These are phyloP conservation scores for Carex kokanica DNA, from an alignment of 176 grass and related monocot genomes.

Conservation along the genomic window DNA sequence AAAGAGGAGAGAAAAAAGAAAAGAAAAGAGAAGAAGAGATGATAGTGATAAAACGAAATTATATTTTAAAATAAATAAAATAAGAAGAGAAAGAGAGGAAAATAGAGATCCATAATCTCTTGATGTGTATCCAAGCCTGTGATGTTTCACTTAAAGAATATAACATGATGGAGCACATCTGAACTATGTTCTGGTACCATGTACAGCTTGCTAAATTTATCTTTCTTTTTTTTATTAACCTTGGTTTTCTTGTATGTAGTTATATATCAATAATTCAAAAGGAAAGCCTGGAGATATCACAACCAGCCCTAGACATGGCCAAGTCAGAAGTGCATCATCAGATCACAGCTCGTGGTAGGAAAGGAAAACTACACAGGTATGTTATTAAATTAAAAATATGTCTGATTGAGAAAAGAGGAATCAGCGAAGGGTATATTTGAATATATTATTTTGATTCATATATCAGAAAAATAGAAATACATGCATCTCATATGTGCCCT, in stretches of 20 bases:
- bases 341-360: conserved; percentile 43
- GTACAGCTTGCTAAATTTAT: neutral
- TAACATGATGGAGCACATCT: neutral
- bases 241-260: conserved; percentile 5
- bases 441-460: neutral
- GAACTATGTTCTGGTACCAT: neutral
- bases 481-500: neutral
- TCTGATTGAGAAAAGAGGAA: neutral
- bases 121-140: neutral
- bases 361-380: conserved; percentile 49
- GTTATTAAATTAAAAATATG: neutral
- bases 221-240: conserved; percentile 1
- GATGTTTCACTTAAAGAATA: neutral
- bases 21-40: neutral
- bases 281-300: conserved; percentile 71
- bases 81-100: neutral
- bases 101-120: neutral
- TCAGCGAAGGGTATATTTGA: neutral
- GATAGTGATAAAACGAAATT: neutral
- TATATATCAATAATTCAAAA: conserved; percentile 43
- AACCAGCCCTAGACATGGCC: conserved; percentile 56
- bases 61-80: neutral
- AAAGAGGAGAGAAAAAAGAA: neutral
- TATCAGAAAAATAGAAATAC: neutral
- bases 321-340: conserved; percentile 71